Percentiles rank a stretch among this genome's conserved stretches.
Evolutionary conservation across 2,329 filamentous ascomycete genomes (phyloP).

Genomic region (Penicillium glabrum): DNA sequence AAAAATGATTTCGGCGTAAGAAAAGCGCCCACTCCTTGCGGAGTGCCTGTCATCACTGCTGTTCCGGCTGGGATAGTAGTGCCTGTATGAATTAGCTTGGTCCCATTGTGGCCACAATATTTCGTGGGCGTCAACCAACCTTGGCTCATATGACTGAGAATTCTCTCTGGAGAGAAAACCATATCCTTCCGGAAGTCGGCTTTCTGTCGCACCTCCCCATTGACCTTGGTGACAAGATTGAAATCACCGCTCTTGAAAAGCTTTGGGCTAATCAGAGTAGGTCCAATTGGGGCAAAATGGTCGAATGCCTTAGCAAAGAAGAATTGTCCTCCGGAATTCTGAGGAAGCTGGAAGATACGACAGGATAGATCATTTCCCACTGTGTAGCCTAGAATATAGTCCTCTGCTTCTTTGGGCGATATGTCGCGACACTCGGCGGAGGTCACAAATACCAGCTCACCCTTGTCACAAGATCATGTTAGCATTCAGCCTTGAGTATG

Average conservation of each 20-base stretch:
- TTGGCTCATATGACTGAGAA: slow-evolving; percentile 46
- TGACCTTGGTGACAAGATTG: slow-evolving; percentile 38
- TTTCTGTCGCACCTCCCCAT: slow-evolving; percentile 46
- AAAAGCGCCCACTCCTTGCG: slow-evolving; percentile 40
- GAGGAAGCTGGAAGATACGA: slow-evolving; percentile 28
- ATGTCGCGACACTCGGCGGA: slow-evolving; percentile 5
- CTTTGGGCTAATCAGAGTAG: slow-evolving; percentile 35
- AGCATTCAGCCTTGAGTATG: background rate
- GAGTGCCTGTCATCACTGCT: slow-evolving; percentile 53
- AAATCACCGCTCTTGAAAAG: slow-evolving; percentile 7
- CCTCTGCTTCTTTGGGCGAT: slow-evolving; percentile 2
- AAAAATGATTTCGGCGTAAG: slow-evolving; percentile 28
- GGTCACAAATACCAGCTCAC: slow-evolving; percentile 9
- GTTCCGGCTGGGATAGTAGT: slow-evolving; percentile 50
- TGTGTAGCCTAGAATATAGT: slow-evolving; percentile 13
- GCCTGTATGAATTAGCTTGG: slow-evolving; percentile 18
- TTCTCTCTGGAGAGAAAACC: slow-evolving; percentile 45
- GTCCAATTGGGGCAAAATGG: slow-evolving; percentile 46
- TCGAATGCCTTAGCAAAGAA: slow-evolving; percentile 48
- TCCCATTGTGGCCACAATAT: background rate
- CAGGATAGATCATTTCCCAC: slow-evolving; percentile 27
- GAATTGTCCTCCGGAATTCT: slow-evolving; percentile 28
- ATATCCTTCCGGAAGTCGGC: slow-evolving; percentile 45
- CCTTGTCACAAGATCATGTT: background rate
- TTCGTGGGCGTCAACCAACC: background rate